These are phyloP conservation scores for Hordeum pubiflorum DNA, from an alignment of 202 grass and related monocot species.

Conservation along the genomic window DNA sequence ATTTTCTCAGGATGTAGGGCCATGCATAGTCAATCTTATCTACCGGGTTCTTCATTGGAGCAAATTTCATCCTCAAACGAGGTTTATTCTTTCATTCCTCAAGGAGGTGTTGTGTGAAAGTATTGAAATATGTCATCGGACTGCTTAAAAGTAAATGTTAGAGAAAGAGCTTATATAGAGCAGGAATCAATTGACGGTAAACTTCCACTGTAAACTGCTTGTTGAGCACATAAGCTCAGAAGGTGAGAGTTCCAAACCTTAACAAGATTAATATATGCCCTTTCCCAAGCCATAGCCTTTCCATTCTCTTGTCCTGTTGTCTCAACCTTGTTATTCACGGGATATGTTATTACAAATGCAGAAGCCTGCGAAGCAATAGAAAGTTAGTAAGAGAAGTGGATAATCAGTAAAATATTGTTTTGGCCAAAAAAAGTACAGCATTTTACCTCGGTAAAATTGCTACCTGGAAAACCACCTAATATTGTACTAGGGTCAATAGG, in stretches of 20 bases:
- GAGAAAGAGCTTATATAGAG: background rate
- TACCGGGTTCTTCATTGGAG: conserved; percentile 5
- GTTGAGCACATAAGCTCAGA: conserved; percentile 19
- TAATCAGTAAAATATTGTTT: conserved; percentile 10
- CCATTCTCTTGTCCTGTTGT: conserved; percentile 60
- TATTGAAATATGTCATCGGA: conserved; percentile 6
- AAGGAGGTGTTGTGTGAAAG: background rate
- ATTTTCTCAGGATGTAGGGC: conserved; percentile 16
- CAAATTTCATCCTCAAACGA: conserved; percentile 1
- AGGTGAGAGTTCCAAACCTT: conserved; percentile 48
- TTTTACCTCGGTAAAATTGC: conserved; percentile 79
- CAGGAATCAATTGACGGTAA: background rate
- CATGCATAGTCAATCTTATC: background rate
- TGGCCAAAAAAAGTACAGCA: background rate
- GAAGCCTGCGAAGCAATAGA: conserved; percentile 59
- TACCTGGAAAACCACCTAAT: conserved; percentile 88
- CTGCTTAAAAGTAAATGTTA: background rate
- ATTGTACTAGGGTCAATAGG: conserved; percentile 84
- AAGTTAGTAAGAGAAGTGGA: conserved; percentile 14
- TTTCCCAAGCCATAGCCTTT: conserved; percentile 88
- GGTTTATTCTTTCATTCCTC: background rate
- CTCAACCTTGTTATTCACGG: conserved; percentile 83
- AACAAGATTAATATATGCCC: conserved; percentile 76
- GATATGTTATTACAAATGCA: conserved; percentile 91
- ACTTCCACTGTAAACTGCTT: background rate